phyloP scores from a whole-genome alignment of 306 rosid species.

The Psophocarpus tetragonolobus region DNA sequence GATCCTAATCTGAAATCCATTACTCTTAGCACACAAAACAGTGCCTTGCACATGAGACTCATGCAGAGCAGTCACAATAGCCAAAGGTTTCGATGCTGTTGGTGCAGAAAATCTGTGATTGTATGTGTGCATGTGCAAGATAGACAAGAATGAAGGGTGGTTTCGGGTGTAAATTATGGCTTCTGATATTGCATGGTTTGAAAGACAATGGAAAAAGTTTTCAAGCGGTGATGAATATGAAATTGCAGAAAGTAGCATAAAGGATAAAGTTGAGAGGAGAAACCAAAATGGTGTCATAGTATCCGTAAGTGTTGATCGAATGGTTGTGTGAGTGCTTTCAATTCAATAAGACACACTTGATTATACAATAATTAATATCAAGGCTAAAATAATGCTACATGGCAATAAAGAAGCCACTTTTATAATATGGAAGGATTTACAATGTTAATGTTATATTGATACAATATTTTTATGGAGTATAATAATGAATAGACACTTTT shows the following conservation, averaged over 20 bases:
- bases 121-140: constrained; percentile 19
- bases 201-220: constrained; percentile 31
- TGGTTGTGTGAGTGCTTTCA: neutral
- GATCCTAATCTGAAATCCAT: constrained; percentile 33
- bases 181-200: constrained; percentile 2
- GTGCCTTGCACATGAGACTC: constrained; percentile 37
- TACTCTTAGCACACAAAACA: constrained; percentile 28
- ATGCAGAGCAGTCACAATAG: constrained; percentile 12
- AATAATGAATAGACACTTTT: too few relatives aligned
- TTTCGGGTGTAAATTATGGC: constrained; percentile 29
- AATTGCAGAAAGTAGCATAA: neutral
- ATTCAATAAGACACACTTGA: neutral
- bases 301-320: neutral
- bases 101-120: constrained; percentile 28
- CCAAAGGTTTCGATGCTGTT: constrained; percentile 35
- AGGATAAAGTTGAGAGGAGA: constrained; percentile 16
- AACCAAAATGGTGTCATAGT: neutral
- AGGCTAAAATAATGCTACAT: neutral
- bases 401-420: too few relatives aligned
- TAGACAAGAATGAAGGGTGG: constrained; percentile 15
- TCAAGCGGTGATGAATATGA: constrained; percentile 29
- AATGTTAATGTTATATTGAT: too few relatives aligned
- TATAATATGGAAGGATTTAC: too few relatives aligned
- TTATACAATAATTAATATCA: too few relatives aligned
- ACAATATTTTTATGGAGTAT: too few relatives aligned